Conservation (phyloP, 1,284 basidiomycete genomes). For the Papiliotrema flavescens region DNA sequence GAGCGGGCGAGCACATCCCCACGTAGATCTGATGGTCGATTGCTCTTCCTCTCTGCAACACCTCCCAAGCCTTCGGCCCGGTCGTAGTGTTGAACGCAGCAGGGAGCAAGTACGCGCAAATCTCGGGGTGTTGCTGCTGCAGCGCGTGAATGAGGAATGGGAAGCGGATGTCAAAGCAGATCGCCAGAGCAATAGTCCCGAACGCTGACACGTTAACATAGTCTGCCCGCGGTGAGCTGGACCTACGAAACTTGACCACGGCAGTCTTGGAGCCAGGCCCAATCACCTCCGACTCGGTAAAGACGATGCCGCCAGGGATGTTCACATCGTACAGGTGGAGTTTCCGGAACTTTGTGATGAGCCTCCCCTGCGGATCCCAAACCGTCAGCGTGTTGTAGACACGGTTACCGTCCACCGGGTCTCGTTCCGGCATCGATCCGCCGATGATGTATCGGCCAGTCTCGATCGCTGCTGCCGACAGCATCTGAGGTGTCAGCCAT, state of each 20-base stretch:
- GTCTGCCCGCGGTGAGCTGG: not conserved
- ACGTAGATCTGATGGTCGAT: conserved; percentile 46
- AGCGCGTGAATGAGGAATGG: conserved; percentile 7
- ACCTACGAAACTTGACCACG: conserved; percentile 49
- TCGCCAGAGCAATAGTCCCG: conserved; percentile 83
- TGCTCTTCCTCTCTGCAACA: conserved; percentile 39
- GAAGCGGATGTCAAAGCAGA: conserved; percentile 72
- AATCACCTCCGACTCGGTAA: conserved; percentile 49
- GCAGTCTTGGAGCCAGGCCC: conserved; percentile 48
- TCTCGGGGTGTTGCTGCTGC: conserved; percentile 16
- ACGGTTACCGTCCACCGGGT: conserved; percentile 19
- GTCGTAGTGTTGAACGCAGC: conserved; percentile 44
- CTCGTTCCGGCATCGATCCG: conserved; percentile 14
- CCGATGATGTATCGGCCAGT: conserved; percentile 10
- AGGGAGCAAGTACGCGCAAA: conserved; percentile 25
- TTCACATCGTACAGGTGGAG: conserved; percentile 54
- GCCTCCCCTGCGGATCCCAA: conserved; percentile 56
- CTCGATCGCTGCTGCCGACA: conserved; percentile 10
- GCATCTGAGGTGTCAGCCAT: conserved; percentile 5
- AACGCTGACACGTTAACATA: conserved; percentile 50
- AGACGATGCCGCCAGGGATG: conserved; percentile 49
- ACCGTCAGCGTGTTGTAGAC: conserved; percentile 64
- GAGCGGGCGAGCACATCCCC: conserved; percentile 42
- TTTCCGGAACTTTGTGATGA: conserved; percentile 51
- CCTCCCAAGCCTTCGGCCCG: conserved; percentile 44